Percentiles rank a stretch among this genome's conserved stretches.
Conservation (phyloP, 129 eudicot species). For the Mikania micrantha region DNA sequence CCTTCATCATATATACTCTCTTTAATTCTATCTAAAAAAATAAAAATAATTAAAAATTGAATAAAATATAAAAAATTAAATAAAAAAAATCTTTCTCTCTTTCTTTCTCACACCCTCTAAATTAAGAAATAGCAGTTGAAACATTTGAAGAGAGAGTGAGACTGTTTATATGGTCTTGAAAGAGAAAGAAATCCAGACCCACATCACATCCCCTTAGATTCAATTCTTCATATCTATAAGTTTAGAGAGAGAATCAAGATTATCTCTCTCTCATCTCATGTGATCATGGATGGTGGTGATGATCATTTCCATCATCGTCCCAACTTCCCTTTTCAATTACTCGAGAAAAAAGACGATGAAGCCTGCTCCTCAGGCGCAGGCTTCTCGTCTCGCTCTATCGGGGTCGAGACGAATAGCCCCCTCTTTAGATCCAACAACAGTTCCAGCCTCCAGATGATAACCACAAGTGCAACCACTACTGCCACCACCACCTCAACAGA, state of each 20-base stretch:
- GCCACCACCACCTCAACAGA: conserved; percentile 10
- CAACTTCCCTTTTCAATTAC: conserved; percentile 68
- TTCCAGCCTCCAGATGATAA: conserved; percentile 13
- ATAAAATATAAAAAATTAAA: too few relatives aligned
- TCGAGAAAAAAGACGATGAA: conserved; percentile 76
- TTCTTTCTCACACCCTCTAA: conserved; percentile 22
- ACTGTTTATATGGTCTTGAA: conserved; percentile 17
- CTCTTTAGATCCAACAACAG: conserved; percentile 6
- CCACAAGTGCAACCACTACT: conserved; percentile 7
- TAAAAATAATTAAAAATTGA: too few relatives aligned
- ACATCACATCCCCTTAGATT: conserved; percentile 11
- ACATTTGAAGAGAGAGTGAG: conserved; percentile 19
- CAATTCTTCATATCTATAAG: conserved; percentile 15
- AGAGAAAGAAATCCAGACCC: conserved; percentile 34
- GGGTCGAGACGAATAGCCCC: conserved; percentile 21
- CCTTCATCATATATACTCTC: conserved; percentile 8
- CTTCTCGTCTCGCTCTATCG: conserved; percentile 33
- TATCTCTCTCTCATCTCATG: not conserved
- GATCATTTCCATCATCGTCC: conserved; percentile 61
- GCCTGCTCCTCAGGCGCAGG: conserved; percentile 31
- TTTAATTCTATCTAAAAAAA: too few relatives aligned
- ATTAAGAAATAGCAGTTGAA: not conserved
- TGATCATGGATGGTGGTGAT: conserved; percentile 67
- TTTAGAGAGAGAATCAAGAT: conserved; percentile 20
- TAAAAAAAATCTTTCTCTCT: conserved; percentile 23